Evolutionary conservation across 768 basidiomycete species (phyloP), one percentile per base, ranked within the genome.

Genomic region (Rhizopogon rudus): DNA sequence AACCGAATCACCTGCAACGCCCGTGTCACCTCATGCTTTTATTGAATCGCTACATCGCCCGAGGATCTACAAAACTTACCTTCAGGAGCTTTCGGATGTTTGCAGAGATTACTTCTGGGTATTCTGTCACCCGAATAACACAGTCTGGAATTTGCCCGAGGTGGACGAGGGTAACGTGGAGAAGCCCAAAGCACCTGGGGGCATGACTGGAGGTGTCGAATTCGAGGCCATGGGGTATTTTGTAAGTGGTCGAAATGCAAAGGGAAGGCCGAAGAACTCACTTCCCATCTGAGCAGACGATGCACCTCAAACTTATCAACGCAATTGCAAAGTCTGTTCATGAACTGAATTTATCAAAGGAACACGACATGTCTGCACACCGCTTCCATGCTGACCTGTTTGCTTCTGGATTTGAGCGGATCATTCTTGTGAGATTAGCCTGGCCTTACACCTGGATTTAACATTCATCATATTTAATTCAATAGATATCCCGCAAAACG

Each of bases 131-230:
- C 88, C 89, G 2, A 88, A 87, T 66, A 99, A 98, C 62, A 84
- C 86, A 0, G 85, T 98, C 50, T 98, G 96, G 96, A 77, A 85
- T 17, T 73, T 97, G 17, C 69, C 78, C 7, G 88, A 96, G 61
- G 87, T 91, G 2, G 92, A 98, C 66, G 88, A 93, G 65, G 81
- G 74, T 2, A 81, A 82, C 57, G 92, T 93, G 4, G 95, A 97
- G 71, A 89, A 86, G 65, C 93, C 93, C 13, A 79, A 89, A 54
- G 96, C 97, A 12, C 97, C 97, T 3, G 93, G 94, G 5, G 96
- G 97, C 14, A 98, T 98, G 86, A 98, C 97, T 0, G 97, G 96
- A 6, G 97, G 97, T 5, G 97, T 99, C 12, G 97, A 99, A 66
- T 95, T 87, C 65, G 97, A 99, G 73, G 96, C 96, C 4, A 96